A percentile compares a stretch with the other conserved stretches of the same genome.
Conservation (phyloP, 2,329 filamentous ascomycete species). For the Aspergillus persii region DNA sequence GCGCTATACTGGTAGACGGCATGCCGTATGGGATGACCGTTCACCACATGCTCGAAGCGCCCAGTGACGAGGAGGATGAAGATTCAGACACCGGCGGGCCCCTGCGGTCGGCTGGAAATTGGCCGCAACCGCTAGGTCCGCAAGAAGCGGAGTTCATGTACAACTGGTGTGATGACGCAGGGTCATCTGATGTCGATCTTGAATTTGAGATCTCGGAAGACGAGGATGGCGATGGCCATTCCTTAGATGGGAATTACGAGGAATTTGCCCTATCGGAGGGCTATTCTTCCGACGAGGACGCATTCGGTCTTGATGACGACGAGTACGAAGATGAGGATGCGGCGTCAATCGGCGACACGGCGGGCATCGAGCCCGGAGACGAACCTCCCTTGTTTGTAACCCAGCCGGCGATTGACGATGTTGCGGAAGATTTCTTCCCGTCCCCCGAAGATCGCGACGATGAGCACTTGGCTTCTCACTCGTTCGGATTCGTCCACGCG, state of each 20-base stretch:
- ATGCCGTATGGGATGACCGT: constrained; percentile 92
- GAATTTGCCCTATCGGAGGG: constrained; percentile 48
- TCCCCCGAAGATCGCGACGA: constrained; percentile 71
- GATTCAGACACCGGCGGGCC: constrained; percentile 36
- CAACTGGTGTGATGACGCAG: constrained; percentile 40
- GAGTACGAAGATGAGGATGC: constrained; percentile 57
- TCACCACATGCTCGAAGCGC: constrained; percentile 84
- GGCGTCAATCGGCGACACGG: constrained; percentile 67
- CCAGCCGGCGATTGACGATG: constrained; percentile 86
- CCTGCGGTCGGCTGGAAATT: constrained; percentile 47
- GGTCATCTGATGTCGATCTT: constrained; percentile 37
- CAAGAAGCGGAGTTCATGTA: constrained; percentile 34
- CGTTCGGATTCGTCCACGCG: constrained; percentile 80
- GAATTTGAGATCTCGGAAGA: constrained; percentile 56
- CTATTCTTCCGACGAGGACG: constrained; percentile 54
- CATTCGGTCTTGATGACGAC: constrained; percentile 41
- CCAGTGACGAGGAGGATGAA: constrained; percentile 54
- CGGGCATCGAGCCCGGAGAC: constrained; percentile 71
- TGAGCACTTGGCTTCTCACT: constrained; percentile 79
- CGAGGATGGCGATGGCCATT: constrained; percentile 46
- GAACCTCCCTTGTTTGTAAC: constrained; percentile 79
- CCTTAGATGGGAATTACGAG: constrained; percentile 37
- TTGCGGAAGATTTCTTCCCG: constrained; percentile 79
- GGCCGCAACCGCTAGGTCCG: constrained; percentile 23
- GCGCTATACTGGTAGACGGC: constrained; percentile 79